phyloP scores from a whole-genome alignment of 129 eudicot genomes.

The Glebionis coronaria region DNA sequence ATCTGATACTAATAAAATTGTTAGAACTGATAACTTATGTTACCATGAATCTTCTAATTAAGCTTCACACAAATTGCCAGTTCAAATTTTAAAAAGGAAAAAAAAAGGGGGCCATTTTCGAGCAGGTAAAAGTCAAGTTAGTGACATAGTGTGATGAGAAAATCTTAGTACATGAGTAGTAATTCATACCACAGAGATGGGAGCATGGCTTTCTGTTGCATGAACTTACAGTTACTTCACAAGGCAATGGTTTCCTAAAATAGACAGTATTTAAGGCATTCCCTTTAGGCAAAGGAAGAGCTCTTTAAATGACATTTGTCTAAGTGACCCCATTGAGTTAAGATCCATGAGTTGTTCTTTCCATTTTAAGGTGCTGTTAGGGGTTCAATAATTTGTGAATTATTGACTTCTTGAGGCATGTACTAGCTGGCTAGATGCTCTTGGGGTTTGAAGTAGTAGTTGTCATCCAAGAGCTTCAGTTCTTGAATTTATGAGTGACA shows the following conservation, averaged over 20 bases:
- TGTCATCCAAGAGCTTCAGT: constrained; percentile 4
- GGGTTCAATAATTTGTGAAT: constrained; percentile 38
- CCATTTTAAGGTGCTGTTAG: constrained; percentile 28
- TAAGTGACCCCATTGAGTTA: constrained; percentile 32
- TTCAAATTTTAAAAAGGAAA: neutral
- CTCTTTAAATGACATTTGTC: constrained; percentile 25
- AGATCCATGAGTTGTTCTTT: constrained; percentile 26
- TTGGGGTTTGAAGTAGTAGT: constrained; percentile 12
- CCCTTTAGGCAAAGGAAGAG: constrained; percentile 9
- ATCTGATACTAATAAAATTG: neutral
- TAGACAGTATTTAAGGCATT: constrained; percentile 40
- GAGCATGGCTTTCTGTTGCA: constrained; percentile 41
- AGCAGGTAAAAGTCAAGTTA: constrained; percentile 21
- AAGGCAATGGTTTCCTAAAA: constrained; percentile 47
- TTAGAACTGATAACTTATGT: neutral
- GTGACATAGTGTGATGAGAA: neutral
- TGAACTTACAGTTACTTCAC: constrained; percentile 37
- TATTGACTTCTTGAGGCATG: constrained; percentile 26
- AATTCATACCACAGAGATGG: constrained; percentile 32
- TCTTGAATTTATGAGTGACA: constrained; percentile 18
- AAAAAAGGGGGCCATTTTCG: neutral
- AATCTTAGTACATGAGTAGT: constrained; percentile 27
- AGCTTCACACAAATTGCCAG: no score
- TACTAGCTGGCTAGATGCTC: constrained; percentile 35
- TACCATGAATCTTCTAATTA: constrained; percentile 1